phyloP scores from a whole-genome alignment of 2,329 filamentous ascomycete species.

The Colletotrichum noveboracense region DNA sequence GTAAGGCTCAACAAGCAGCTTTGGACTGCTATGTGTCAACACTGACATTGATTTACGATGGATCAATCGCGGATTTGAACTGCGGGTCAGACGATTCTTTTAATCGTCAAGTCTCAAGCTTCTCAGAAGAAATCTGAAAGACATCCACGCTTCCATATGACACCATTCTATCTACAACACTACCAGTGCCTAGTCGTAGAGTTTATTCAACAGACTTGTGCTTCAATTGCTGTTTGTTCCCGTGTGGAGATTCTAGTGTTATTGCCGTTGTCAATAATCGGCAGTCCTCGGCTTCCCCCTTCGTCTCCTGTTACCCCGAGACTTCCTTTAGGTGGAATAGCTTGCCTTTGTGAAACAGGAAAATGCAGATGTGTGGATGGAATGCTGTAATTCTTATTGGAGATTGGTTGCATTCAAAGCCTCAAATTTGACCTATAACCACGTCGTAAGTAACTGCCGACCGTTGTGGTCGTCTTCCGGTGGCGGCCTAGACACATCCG shows the following conservation, averaged over 20 bases:
- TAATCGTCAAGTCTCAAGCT: background rate
- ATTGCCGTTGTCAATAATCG: background rate
- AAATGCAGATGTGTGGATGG: background rate
- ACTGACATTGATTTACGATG: background rate
- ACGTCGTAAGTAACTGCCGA: background rate
- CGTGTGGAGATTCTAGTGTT: background rate
- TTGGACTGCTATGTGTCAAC: background rate
- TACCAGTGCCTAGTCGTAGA: background rate
- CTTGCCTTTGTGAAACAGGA: background rate
- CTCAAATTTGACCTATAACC: background rate
- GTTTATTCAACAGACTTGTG: background rate
- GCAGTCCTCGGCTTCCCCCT: background rate
- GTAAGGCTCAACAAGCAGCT: background rate
- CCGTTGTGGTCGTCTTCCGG: background rate
- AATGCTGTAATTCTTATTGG: background rate
- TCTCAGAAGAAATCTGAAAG: background rate
- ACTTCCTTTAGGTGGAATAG: background rate
- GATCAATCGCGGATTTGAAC: background rate
- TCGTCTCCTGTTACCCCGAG: background rate
- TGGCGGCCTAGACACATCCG: background rate
- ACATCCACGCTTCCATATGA: background rate
- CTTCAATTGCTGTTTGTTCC: background rate
- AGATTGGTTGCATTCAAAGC: background rate
- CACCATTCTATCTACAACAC: background rate
- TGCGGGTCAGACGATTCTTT: background rate